Percentiles rank a stretch among this genome's conserved stretches.
phyloP scores from a whole-genome alignment of 805 yeast genomes.

The Suhomyces emberorum region DNA sequence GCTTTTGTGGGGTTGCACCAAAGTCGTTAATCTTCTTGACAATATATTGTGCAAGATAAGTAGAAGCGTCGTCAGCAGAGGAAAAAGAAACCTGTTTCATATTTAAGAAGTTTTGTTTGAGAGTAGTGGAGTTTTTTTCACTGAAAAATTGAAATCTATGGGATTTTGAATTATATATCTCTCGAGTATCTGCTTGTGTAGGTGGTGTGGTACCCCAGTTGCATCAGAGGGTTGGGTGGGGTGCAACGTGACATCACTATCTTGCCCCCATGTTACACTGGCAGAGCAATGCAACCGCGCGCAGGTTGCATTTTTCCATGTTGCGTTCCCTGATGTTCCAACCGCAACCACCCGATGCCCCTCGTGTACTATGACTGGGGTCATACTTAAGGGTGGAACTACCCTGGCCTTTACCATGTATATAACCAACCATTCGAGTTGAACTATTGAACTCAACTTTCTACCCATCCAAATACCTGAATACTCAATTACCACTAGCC shows the following conservation, averaged over 20 bases:
- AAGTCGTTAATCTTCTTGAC: slow-evolving; percentile 42
- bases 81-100: slow-evolving; percentile 38
- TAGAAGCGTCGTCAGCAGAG: slow-evolving; percentile 39
- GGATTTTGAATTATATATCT: too few relatives aligned
- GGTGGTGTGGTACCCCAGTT: not conserved
- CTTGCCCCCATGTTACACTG: too few relatives aligned
- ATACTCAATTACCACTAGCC: too few relatives aligned
- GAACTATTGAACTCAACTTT: too few relatives aligned
- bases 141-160: too few relatives aligned
- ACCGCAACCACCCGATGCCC: not conserved
- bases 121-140: not conserved
- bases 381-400: too few relatives aligned
- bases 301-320: slow-evolving; percentile 1
- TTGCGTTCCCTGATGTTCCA: not conserved
- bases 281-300: slow-evolving; percentile 3
- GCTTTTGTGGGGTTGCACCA: slow-evolving; percentile 41
- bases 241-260: slow-evolving; percentile 2
- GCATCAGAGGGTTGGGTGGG: not conserved
- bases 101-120: not conserved
- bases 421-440: too few relatives aligned
- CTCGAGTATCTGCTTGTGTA: too few relatives aligned
- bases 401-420: too few relatives aligned
- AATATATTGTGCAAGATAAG: slow-evolving; percentile 45
- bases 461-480: too few relatives aligned
- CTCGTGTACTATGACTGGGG: too few relatives aligned